Base-by-base conservation (phyloP, 1,284 basidiomycete genomes). In the Fomitopsis schrenkii region DNA sequence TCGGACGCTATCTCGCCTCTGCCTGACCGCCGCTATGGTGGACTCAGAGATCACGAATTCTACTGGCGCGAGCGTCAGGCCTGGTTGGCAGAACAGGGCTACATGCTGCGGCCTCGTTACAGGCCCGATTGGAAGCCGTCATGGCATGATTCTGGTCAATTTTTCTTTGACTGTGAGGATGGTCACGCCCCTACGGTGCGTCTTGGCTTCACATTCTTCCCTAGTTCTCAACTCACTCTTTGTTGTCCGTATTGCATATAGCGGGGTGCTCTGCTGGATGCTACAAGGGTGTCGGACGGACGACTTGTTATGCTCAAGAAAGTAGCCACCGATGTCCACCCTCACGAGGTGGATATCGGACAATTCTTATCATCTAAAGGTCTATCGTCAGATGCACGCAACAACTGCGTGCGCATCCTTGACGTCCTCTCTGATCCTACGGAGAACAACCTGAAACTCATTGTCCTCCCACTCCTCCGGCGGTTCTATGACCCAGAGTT, bases 381-480 rank as follows among this genome's bases (percentile, higher is more conserved):
- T 2, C 48, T 62, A 10, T 10, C 28, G 2, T 40, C 48, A 15
- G 62, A 66, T 48, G 58, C 59, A 14, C 46, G 62, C 4, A 71
- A 69, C 40, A 67, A 68, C 38, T 66, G 63, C 22, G 63, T 66
- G 8, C 67, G 63, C 3, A 54, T 69, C 10, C 54, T 66, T 2
- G 66, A 69, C 19, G 59, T 64, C 0, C 64, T 68, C 8, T 53
- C 58, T 3, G 67, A 63, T 26, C 59, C 63, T 1, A 12, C 35
- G 1, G 63, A 68, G 17, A 10, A 28, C 45, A 4, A 54, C 50
- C 2, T 30, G 30, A 33, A 33, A 33, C 30, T 68, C 3, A 55
- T 68, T 3, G 71, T 70, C 14, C 67, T 69, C 62, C 71, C 71
- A 1, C 54, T 68, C 0, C 59, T 73, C 1, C 62, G 66, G 12